A percentile compares a stretch with the other conserved stretches of the same genome.
These are phyloP conservation scores for Metschnikowia chrysomelidarum DNA, from an alignment of 805 yeast genomes.

Conservation along the genomic window DNA sequence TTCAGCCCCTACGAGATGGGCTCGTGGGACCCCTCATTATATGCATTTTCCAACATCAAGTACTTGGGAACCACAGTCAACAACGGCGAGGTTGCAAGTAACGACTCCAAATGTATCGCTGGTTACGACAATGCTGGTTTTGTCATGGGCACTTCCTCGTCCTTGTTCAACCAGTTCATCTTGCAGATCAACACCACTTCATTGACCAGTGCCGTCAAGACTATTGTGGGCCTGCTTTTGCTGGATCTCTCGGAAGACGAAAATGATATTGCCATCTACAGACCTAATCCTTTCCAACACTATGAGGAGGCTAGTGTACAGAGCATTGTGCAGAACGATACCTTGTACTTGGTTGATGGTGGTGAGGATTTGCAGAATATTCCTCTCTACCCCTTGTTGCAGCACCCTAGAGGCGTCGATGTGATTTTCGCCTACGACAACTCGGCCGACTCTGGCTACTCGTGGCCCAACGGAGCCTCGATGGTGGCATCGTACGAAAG, in stretches of 20 bases:
- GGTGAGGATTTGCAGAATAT: slow-evolving; percentile 44
- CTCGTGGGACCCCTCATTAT: slow-evolving; percentile 79
- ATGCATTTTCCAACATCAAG: slow-evolving; percentile 61
- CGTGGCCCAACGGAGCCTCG: slow-evolving; percentile 46
- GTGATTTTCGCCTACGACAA: slow-evolving; percentile 43
- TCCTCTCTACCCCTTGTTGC: slow-evolving; percentile 42
- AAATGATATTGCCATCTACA: slow-evolving; percentile 39
- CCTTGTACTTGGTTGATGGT: slow-evolving; percentile 41
- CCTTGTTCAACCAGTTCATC: slow-evolving; percentile 36
- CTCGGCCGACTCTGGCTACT: slow-evolving; percentile 28
- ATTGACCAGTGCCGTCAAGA: slow-evolving; percentile 23
- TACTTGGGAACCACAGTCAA: slow-evolving; percentile 67
- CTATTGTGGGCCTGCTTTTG: slow-evolving; percentile 26
- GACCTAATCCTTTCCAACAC: slow-evolving; percentile 39
- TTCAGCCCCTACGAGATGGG: slow-evolving; percentile 54
- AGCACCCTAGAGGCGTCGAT: slow-evolving; percentile 35
- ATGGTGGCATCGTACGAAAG: slow-evolving; percentile 34
- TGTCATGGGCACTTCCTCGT: slow-evolving; percentile 40
- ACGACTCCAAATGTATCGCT: slow-evolving; percentile 47
- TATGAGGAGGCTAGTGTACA: slow-evolving; percentile 20
- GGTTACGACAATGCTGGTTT: slow-evolving; percentile 70
- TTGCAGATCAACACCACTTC: slow-evolving; percentile 23
- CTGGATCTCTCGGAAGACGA: slow-evolving; percentile 23
- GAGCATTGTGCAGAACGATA: slow-evolving; percentile 26
- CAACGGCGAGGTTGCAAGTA: slow-evolving; percentile 61